Base-by-base conservation (phyloP, 2,329 filamentous ascomycete genomes). In the Trichoderma sp. region DNA sequence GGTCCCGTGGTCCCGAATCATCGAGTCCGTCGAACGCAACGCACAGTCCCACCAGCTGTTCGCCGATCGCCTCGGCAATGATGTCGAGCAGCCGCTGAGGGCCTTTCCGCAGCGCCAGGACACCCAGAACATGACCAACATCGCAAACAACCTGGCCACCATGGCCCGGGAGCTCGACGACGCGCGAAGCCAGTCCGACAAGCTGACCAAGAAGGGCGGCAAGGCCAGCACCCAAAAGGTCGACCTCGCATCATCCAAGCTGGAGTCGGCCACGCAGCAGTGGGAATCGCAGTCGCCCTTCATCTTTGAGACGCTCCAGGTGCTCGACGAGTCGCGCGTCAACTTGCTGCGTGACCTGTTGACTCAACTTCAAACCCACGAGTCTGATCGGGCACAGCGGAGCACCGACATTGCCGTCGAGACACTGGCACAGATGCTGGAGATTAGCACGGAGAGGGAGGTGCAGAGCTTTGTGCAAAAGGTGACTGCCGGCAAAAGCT, bases 221-320 rank as follows among this genome's bases (percentile, higher is more conserved):
- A 93, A 90, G 80, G 89, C 91, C 52, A 94, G 89, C 74, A 86
- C 90, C 2, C 88, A 89, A 69, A 97, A 96, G 79, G 87, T 96
- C 49, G 91, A 94, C 54, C 86, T 86, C 71, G 94, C 93, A 14
- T 85, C 88, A 13, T 83, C 88, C 21, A 90, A 89, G 72, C 87
- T 96, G 54, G 92, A 97, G 72, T 89, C 89, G 70, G 91, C 93
- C n/a, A 88, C 85, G 55, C 87, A 90, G 72, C 91, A 97, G 77
- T 99, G 96, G 96, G 90, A 97, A 68, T 94, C 93, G 0, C 94
- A 97, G 79, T 93, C 96, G 16, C 96, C 96, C 1, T 98, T 93
- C 79, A 91, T 97, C 70, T 97, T 97, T 76, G 96, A 99, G 80
- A 91, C 90, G 70, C 87, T 99, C 30, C 96, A 99, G 78, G 91